A percentile compares a stretch with the other conserved stretches of the same genome.
These are phyloP conservation scores for Nicotiana tomentosiformis DNA, from an alignment of 257 asterid genomes.

Conservation along the genomic window DNA sequence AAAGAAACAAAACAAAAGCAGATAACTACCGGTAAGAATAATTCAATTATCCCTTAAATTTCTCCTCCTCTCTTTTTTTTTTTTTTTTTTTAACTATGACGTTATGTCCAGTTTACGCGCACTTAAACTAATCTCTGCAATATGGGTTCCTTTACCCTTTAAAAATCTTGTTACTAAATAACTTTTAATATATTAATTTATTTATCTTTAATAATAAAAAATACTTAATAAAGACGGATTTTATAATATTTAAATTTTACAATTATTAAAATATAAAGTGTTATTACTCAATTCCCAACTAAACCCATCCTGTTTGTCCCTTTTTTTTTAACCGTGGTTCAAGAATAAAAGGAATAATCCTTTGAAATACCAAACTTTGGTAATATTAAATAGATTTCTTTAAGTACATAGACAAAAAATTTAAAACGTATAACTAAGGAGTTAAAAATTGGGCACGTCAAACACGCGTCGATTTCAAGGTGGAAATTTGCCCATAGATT, in stretches of 20 bases:
- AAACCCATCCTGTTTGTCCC: neutral
- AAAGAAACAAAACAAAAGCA: neutral
- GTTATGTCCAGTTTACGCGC: no score
- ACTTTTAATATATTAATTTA: neutral
- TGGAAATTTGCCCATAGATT: neutral
- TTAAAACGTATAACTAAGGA: neutral
- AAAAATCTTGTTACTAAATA: neutral
- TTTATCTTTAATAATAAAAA: neutral
- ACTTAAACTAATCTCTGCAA: no score
- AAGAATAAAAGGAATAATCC: neutral
- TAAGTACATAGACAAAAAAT: neutral
- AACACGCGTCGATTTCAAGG: slow-evolving; percentile 6
- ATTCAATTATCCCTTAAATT: neutral
- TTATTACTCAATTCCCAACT: neutral
- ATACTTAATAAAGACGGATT: neutral
- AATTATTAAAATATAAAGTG: neutral
- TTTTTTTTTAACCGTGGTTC: neutral
- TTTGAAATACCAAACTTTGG: neutral
- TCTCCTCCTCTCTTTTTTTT: neutral
- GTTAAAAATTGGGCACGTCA: neutral
- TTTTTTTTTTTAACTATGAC: neutral
- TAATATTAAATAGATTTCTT: neutral
- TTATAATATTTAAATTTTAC: neutral
- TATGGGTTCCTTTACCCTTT: no score
- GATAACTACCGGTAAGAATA: neutral